Conservation (phyloP, 352 stramenopile genomes). For the Phytophthora brassicae region DNA sequence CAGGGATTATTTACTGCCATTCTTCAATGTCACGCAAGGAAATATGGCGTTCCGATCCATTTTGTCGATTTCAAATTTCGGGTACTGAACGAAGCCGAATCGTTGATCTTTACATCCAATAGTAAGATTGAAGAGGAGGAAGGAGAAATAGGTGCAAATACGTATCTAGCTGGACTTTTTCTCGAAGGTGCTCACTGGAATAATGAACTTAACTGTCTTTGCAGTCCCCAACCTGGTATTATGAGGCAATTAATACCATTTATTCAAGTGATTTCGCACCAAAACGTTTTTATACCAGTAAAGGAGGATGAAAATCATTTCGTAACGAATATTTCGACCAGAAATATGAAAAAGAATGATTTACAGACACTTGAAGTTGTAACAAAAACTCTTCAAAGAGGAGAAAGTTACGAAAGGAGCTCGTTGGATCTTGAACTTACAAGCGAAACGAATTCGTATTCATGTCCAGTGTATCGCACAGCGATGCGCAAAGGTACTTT, state of each 20-base stretch:
- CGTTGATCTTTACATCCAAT: slow-evolving; percentile 4
- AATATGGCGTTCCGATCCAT: slow-evolving; percentile 69
- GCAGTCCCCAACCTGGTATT: slow-evolving; percentile 49
- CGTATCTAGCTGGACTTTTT: slow-evolving; percentile 63
- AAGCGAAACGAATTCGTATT: slow-evolving; percentile 47
- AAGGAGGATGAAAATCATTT: neutral
- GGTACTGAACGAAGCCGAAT: slow-evolving; percentile 49
- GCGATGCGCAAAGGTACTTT: slow-evolving; percentile 85
- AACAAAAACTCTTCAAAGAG: slow-evolving; percentile 3
- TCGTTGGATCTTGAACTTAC: neutral
- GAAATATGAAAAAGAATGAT: neutral
- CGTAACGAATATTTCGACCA: neutral
- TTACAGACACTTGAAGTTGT: neutral
- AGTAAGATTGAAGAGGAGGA: slow-evolving; percentile 5
- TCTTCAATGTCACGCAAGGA: slow-evolving; percentile 72
- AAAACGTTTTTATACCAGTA: slow-evolving; percentile 4
- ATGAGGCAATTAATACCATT: slow-evolving; percentile 80
- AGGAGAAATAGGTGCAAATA: slow-evolving; percentile 4
- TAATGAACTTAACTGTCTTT: slow-evolving; percentile 49
- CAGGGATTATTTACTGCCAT: slow-evolving; percentile 81
- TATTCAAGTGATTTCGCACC: slow-evolving; percentile 82
- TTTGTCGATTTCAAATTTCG: slow-evolving; percentile 77
- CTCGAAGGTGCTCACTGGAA: slow-evolving; percentile 76
- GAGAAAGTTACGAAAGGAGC: neutral
- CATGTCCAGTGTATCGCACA: slow-evolving; percentile 94